Percentiles rank a stretch among this genome's conserved stretches.
phyloP scores from a whole-genome alignment of 345 rosid genomes.

The Salix viminalis region DNA sequence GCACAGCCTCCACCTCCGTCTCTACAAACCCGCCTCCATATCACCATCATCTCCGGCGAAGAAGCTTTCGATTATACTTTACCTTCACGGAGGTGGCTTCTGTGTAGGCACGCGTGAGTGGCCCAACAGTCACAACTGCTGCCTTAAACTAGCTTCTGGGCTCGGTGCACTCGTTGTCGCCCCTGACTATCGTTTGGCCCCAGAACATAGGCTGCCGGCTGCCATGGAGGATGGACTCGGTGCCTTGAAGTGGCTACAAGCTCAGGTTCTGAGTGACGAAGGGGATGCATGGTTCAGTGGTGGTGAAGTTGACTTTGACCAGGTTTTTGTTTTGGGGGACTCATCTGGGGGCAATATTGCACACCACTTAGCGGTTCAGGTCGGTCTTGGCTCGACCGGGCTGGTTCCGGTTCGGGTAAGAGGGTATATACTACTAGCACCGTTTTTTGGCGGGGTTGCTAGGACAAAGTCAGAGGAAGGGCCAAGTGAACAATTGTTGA shows the following conservation, averaged over 20 bases:
- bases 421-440: conserved; percentile 73
- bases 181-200: conserved; percentile 77
- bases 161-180: conserved; percentile 57
- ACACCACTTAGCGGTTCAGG: conserved; percentile 64
- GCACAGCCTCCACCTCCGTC: conserved; percentile 58
- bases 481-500: conserved; percentile 53
- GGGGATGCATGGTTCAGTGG: conserved; percentile 37
- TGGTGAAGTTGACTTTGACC: conserved; percentile 46
- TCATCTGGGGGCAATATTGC: conserved; percentile 92
- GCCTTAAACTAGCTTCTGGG: conserved; percentile 52
- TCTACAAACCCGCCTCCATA: conserved; percentile 39
- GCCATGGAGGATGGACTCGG: conserved; percentile 56
- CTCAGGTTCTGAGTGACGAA: conserved; percentile 33
- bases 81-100: conserved; percentile 82
- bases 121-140: conserved; percentile 72
- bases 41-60: background rate
- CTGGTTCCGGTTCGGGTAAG: conserved; percentile 58
- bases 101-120: conserved; percentile 71
- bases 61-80: conserved; percentile 18
- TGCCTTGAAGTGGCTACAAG: conserved; percentile 47
- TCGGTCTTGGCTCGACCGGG: conserved; percentile 36
- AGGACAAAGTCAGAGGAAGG: conserved; percentile 79
- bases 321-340: conserved; percentile 67
- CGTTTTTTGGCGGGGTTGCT: conserved; percentile 78
- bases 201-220: conserved; percentile 76